These are phyloP conservation scores for Hordeum pubiflorum DNA, from an alignment of 202 grass and related monocot species.

Conservation along the genomic window DNA sequence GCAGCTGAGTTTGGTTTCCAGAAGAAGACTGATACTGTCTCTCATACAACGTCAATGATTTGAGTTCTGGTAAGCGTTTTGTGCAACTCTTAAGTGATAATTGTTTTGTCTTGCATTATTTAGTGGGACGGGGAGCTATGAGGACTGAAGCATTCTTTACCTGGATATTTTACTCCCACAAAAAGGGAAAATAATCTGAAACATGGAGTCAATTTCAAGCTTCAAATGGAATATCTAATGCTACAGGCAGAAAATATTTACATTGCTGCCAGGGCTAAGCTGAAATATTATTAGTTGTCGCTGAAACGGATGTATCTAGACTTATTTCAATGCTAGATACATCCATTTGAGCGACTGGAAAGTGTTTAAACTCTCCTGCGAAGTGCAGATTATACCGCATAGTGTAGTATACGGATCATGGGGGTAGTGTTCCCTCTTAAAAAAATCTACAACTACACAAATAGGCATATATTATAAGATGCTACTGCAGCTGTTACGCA, in stretches of 20 bases:
- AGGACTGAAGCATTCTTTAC: not conserved
- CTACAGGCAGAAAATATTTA: not conserved
- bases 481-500: not conserved
- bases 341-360: not conserved
- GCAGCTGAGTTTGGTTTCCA: not conserved
- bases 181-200: not conserved
- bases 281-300: not conserved
- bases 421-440: not conserved
- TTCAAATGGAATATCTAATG: not conserved
- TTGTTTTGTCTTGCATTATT: not conserved
- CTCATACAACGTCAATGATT: not conserved
- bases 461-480: not conserved
- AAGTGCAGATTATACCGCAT: not conserved
- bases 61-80: not conserved
- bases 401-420: not conserved
- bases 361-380: not conserved
- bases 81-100: not conserved
- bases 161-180: not conserved
- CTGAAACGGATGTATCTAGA: too few relatives aligned
- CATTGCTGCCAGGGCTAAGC: too few relatives aligned
- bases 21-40: slow-evolving; percentile 38
- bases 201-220: not conserved
- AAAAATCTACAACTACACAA: not conserved
- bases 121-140: too few relatives aligned
- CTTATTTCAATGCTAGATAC: too few relatives aligned